These are phyloP conservation scores for Termitomyces sp. DNA, from an alignment of 768 basidiomycete genomes.

Conservation along the genomic window DNA sequence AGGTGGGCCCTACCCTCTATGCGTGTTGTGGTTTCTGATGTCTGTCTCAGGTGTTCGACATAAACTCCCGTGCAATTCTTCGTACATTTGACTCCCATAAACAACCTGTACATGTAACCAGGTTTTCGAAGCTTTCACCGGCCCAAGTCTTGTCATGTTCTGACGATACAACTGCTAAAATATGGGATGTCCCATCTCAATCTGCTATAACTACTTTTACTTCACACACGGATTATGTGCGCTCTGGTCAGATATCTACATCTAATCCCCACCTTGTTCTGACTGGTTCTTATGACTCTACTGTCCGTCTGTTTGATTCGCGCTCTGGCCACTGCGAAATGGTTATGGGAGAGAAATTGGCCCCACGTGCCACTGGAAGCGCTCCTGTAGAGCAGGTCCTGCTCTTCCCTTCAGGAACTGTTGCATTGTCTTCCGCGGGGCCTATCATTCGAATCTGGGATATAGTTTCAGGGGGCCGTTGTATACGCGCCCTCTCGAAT, in stretches of 20 bases:
- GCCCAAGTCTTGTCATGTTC: conserved; percentile 92
- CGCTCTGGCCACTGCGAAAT: conserved; percentile 84
- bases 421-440: conserved; percentile 82
- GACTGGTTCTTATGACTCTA: conserved; percentile 93
- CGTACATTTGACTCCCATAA: conserved; percentile 91
- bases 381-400: conserved; percentile 89
- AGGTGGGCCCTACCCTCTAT: conserved; percentile 38
- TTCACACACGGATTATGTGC: conserved; percentile 93
- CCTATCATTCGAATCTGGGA: conserved; percentile 96
- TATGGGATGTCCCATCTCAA: conserved; percentile 96
- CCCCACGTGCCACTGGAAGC: conserved; percentile 26
- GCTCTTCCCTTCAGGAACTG: conserved; percentile 86
- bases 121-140: conserved; percentile 78
- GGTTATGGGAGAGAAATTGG: conserved; percentile 54
- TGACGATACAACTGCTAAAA: conserved; percentile 88
- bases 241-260: conserved; percentile 82
- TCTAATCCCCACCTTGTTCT: conserved; percentile 81
- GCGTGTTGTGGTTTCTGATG: not conserved
- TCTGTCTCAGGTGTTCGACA: conserved; percentile 76
- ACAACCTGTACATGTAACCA: conserved; percentile 93
- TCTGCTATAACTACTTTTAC: conserved; percentile 71
- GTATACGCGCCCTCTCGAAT: conserved; percentile 88
- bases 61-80: conserved; percentile 88
- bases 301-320: conserved; percentile 82
- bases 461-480: conserved; percentile 84